Evolutionary conservation across 1,284 basidiomycete genomes (phyloP).

Genomic region (Exobasidium cylindrosporum): DNA sequence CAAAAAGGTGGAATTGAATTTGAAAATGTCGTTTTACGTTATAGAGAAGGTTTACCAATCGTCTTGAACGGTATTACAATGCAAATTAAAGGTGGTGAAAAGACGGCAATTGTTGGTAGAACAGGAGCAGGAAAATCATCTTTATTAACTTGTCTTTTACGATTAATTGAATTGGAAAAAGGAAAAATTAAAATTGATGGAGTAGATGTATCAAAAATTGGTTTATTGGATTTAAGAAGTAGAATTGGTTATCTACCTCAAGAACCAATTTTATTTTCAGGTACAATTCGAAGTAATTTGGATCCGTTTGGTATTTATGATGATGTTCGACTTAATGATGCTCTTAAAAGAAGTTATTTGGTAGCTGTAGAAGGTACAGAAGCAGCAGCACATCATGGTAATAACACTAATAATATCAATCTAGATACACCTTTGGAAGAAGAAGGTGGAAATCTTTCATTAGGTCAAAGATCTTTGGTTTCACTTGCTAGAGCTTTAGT

Average conservation of each 20-base stretch:
- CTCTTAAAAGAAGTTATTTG: slow-evolving; percentile 54
- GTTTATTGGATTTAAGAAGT: slow-evolving; percentile 55
- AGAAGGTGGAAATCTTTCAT: slow-evolving; percentile 63
- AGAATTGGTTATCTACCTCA: slow-evolving; percentile 46
- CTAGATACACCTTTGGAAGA: slow-evolving; percentile 53
- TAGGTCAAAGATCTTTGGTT: slow-evolving; percentile 69
- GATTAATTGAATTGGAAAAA: slow-evolving; percentile 65
- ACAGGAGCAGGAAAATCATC: slow-evolving; percentile 68
- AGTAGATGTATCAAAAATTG: slow-evolving; percentile 61
- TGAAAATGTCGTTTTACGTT: slow-evolving; percentile 56
- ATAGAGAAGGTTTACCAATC: slow-evolving; percentile 59
- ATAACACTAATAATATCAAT: slow-evolving; percentile 31
- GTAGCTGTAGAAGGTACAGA: slow-evolving; percentile 26
- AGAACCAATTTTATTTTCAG: slow-evolving; percentile 56
- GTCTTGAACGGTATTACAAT: slow-evolving; percentile 59
- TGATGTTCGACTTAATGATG: slow-evolving; percentile 53
- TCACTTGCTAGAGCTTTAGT: slow-evolving; percentile 72
- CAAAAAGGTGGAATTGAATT: slow-evolving; percentile 49
- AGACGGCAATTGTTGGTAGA: slow-evolving; percentile 61
- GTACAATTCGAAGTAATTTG: slow-evolving; percentile 56
- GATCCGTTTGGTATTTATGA: slow-evolving; percentile 55
- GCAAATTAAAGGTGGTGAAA: slow-evolving; percentile 58
- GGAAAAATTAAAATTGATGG: slow-evolving; percentile 73
- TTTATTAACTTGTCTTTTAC: slow-evolving; percentile 69
- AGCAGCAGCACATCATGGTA: neutral